Evolutionary conservation across 306 rosid genomes (phyloP).

Genomic region (Begonia masoniana): DNA sequence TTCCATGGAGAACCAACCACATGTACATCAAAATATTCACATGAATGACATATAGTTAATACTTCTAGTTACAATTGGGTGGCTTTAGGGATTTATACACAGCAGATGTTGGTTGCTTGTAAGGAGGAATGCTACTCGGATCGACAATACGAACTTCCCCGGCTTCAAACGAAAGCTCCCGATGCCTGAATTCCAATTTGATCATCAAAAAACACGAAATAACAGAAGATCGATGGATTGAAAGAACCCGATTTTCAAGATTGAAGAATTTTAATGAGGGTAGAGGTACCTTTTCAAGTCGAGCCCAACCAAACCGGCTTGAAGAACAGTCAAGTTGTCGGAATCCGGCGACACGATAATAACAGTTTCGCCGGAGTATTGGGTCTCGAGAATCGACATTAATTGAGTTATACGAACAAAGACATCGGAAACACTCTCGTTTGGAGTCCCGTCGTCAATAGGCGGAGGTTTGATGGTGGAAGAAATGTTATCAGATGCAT

Average conservation of each 20-base stretch:
- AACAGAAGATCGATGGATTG: neutral
- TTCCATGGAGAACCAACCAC: too few species aligned
- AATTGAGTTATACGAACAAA: slow-evolving; percentile 84
- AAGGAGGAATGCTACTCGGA: slow-evolving; percentile 55
- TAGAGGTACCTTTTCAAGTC: slow-evolving; percentile 59
- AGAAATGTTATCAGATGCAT: slow-evolving; percentile 66
- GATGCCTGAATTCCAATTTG: slow-evolving; percentile 48
- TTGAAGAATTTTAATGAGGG: neutral
- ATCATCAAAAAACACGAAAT: neutral
- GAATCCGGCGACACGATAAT: slow-evolving; percentile 90
- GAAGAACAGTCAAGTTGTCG: slow-evolving; percentile 72
- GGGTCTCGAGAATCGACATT: slow-evolving; percentile 93
- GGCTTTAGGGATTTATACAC: slow-evolving; percentile 72
- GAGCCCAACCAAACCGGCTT: slow-evolving; percentile 78
- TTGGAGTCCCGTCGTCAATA: slow-evolving; percentile 70
- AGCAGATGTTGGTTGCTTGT: slow-evolving; percentile 82
- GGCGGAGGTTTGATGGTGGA: slow-evolving; percentile 67
- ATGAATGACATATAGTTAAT: too few species aligned
- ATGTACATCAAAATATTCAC: too few species aligned
- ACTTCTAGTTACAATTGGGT: slow-evolving; percentile 53
- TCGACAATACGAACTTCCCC: slow-evolving; percentile 94
- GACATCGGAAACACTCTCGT: slow-evolving; percentile 84
- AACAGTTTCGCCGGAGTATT: slow-evolving; percentile 66
- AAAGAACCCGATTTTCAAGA: neutral
- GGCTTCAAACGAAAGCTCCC: slow-evolving; percentile 66